Evolutionary conservation across 2,329 filamentous ascomycete genomes (phyloP), one percentile per base, ranked within the genome.

Genomic region (Cryoendolithus antarcticus): DNA sequence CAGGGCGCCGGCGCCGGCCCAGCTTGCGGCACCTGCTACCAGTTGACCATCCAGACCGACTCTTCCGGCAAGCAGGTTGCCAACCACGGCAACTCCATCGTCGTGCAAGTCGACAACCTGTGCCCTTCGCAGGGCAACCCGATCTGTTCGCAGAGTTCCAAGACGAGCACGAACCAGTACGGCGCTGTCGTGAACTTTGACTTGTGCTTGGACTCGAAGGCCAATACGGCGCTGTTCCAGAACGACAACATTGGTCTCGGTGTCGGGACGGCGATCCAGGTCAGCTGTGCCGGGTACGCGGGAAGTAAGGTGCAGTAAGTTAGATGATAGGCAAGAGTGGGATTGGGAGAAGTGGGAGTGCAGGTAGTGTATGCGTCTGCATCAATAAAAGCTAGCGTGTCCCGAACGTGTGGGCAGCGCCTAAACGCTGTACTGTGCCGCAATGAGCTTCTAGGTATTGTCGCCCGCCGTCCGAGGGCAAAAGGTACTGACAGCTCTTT

Each of bases 181-280:
- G 62, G 62, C 4, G 60, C 56, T 6, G 58, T 62, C 32, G 50
- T 63, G 36, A 60, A 65, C 48, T 63, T 64, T 45, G 60, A 65
- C 39, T 50, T 63, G 28, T 65, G 62, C 51, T 56, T 50, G 13
- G 62, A 64, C 40, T 54, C 52, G 8, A 60, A 57, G 9, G 62
- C 62, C 6, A 50, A 48, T 9, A 46, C 37, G 6, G 61, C 62
- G 3, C 47, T 65, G 36, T 64, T 65, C 38, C 54, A 52, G 1
- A 47, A 44, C 32, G 44, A 41, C 21, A 52, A 53, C 6, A 51
- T 55, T n/a, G 55, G 56, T 0, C 40, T 59, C 37, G 57, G 51
- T 6, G 43, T 55, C n/a, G 60, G 59, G 0, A 56, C 43, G 11
- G 60, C 60, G 30, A 43, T 37, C 32, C 33, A 57, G 44, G 58